Evolutionary conservation across 2,329 filamentous ascomycete genomes (phyloP).

Genomic region (Ambrosiella xylebori): DNA sequence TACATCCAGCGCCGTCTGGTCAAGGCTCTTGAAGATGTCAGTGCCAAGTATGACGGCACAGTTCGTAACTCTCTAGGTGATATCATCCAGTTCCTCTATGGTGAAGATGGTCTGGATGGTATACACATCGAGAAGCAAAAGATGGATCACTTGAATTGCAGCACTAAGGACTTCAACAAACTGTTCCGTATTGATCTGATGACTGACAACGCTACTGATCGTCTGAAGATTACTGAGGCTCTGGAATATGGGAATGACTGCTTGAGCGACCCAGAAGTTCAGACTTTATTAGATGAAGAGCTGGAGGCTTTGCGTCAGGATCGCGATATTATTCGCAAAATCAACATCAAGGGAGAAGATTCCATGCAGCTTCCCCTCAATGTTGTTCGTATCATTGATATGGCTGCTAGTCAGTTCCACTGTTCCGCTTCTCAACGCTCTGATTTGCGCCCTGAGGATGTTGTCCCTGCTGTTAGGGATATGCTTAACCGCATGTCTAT

Average conservation of each 20-base stretch:
- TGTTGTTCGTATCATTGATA: conserved; percentile 75
- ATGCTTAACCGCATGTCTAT: conserved; percentile 65
- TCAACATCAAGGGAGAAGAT: conserved; percentile 60
- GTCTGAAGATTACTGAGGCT: conserved; percentile 27
- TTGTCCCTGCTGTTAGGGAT: conserved; percentile 60
- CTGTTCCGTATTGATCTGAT: conserved; percentile 80
- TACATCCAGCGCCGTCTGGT: conserved; percentile 98
- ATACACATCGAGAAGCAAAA: conserved; percentile 85
- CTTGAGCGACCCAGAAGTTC: conserved; percentile 70
- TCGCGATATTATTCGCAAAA: conserved; percentile 53
- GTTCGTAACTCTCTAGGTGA: conserved; percentile 94
- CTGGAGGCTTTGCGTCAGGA: conserved; percentile 64
- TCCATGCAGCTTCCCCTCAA: conserved; percentile 87
- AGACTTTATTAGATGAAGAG: conserved; percentile 74
- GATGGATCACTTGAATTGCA: conserved; percentile 71
- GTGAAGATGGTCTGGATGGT: conserved; percentile 90
- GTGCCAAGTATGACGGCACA: conserved; percentile 93
- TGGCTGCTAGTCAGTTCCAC: conserved; percentile 76
- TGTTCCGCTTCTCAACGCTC: conserved; percentile 74
- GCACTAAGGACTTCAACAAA: conserved; percentile 58
- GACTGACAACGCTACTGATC: conserved; percentile 39
- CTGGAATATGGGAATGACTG: conserved; percentile 78
- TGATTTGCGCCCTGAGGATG: conserved; percentile 75
- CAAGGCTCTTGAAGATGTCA: conserved; percentile 94
- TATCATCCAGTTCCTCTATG: conserved; percentile 92